phyloP scores from a whole-genome alignment of 768 basidiomycete species.

The Suillus americanus region DNA sequence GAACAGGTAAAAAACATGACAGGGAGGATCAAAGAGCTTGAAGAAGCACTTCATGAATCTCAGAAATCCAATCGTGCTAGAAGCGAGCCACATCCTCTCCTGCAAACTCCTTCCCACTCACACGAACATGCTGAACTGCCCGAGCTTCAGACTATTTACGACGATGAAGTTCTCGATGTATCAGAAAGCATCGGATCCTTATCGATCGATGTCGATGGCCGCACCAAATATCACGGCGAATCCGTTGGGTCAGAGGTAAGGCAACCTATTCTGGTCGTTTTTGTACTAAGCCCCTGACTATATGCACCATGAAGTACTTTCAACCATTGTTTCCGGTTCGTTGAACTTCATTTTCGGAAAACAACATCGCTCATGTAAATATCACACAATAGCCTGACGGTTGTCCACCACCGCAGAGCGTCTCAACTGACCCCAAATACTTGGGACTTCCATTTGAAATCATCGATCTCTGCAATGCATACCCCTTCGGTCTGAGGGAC shows the following conservation, averaged over 20 bases:
- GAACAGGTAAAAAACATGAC: conserved; percentile 47
- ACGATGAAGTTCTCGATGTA: conserved; percentile 28
- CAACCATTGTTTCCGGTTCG: conserved; percentile 33
- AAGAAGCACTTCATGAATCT: conserved; percentile 36
- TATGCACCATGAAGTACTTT: conserved; percentile 32
- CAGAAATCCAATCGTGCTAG: conserved; percentile 18
- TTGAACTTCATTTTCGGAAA: background rate
- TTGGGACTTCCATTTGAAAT: conserved; percentile 44
- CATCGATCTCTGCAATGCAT: conserved; percentile 44
- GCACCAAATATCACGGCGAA: conserved; percentile 49
- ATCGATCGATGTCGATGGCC: conserved; percentile 48
- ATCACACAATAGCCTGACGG: conserved; percentile 8
- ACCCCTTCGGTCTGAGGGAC: conserved; percentile 48
- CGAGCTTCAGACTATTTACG: conserved; percentile 15
- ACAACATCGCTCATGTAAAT: conserved; percentile 13
- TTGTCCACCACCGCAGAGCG: background rate
- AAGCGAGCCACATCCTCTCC: conserved; percentile 18
- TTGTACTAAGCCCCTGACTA: background rate
- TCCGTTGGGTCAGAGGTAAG: conserved; percentile 50
- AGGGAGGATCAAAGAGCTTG: conserved; percentile 44
- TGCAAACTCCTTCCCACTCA: conserved; percentile 7
- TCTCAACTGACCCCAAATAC: conserved; percentile 17
- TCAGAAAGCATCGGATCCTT: conserved; percentile 47
- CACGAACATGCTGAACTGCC: conserved; percentile 12
- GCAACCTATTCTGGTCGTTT: background rate